Evolutionary conservation across 2,329 filamentous ascomycete species (phyloP), one percentile per base, ranked within the genome.

Genomic region (Geosmithia morbida): DNA sequence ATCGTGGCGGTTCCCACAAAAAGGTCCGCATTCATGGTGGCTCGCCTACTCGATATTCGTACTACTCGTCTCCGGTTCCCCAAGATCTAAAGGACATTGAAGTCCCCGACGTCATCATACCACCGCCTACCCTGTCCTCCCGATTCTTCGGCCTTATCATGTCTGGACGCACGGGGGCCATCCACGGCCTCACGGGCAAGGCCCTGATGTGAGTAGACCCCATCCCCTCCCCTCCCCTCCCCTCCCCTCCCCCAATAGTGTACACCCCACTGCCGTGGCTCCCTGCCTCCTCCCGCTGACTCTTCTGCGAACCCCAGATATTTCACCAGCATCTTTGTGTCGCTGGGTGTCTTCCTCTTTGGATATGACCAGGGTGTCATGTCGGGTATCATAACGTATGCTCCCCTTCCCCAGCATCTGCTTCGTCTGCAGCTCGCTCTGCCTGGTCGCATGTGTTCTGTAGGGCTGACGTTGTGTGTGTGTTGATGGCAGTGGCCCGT

Each of bases 141-240:
- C 83, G 80, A 60, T 65, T 85, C 54, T 67, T 97, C 57, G 86
- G 84, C 56, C 66, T 73, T 71, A 83, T 94, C 75, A 96, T 98
- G 89, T 81, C 87, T 55, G 81, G 81, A 61, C 81, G 85, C 53
- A 76, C 81, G 55, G 72, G 77, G 61, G 81, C 84, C 61, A 83
- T 87, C 59, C 85, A 92, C 69, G 92, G 92, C 72, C 77, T 98
- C 57, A 94, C 94, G 58, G 92, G 92, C 69, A 95, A 94, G 72
- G 82, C 90, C 66, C 74, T 98, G 59, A 77, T 98, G 83, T 96
- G 77, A 51, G 71, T 63, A n/a, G n/a, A 26, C 22, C 22, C 4
- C 22, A 4, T 26, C 22, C 18, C n/a, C n/a, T n/a, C n/a, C n/a
- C n/a, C n/a, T n/a, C n/a, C 6, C 4, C 39, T 18, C 39, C 39